phyloP scores from a whole-genome alignment of 225 moss, liverwort and hornwort genomes.

The Pseudisothecium myosuroides region DNA sequence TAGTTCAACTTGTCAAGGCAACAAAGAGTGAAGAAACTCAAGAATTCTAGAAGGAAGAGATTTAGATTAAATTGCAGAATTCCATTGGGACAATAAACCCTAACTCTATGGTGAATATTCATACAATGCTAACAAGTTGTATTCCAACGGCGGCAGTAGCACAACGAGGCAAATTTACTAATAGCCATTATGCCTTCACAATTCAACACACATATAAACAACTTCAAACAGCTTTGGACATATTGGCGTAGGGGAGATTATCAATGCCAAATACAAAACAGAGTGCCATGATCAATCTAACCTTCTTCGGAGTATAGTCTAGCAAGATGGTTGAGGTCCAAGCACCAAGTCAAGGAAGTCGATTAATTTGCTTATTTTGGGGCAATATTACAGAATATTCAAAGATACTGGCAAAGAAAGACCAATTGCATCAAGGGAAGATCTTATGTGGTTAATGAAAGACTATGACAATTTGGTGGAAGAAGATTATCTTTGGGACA shows the following conservation, averaged over 20 bases:
- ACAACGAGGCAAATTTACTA: not conserved
- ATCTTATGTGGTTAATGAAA: not conserved
- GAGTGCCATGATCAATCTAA: not conserved
- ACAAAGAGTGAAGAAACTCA: fast-evolving
- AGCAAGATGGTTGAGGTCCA: not conserved
- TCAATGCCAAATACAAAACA: not conserved
- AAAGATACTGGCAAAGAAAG: not conserved
- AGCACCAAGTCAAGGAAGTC: fast-evolving
- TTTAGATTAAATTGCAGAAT: no score
- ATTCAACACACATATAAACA: not conserved
- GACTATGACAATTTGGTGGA: not conserved
- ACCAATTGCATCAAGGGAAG: not conserved
- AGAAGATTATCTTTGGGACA: not conserved
- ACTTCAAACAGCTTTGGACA: fast-evolving
- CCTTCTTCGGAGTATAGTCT: fast-evolving
- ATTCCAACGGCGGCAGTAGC: not conserved
- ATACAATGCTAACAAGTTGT: fast-evolving
- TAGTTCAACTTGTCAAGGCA: fast-evolving
- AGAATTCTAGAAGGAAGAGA: not conserved
- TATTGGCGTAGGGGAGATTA: fast-evolving
- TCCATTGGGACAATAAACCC: not conserved
- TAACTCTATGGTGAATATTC: fast-evolving
- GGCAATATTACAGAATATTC: not conserved
- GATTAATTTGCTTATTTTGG: not conserved
- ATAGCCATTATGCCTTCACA: not conserved